Evolutionary conservation across 768 basidiomycete species (phyloP), one percentile per base, ranked within the genome.

Genomic region (Tricholoma furcatifolium): DNA sequence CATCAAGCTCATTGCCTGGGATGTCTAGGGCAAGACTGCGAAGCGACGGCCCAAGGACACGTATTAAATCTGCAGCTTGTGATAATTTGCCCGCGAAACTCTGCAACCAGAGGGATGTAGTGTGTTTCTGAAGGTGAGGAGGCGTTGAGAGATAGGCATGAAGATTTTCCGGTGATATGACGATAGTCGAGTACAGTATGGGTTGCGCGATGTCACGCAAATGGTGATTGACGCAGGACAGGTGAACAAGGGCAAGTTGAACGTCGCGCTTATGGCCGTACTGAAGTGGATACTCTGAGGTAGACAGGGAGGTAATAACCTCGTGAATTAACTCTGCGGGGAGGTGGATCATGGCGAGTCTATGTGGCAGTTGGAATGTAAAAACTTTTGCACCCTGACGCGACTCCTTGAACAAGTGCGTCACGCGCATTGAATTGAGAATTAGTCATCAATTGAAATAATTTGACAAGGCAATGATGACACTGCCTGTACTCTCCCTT

Each of bases 281-380:
- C 30, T 53, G 53, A 14, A 55, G 48, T 12, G 46, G 43, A 35
- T 55, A 50, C 14, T 45, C 21, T 17, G 46, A 53, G 18, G 24
- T 20, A 32, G 47, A 38, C n/a, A 55, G 51, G 11, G 12, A 50
- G 34, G 23, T 20, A 27, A 60, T 45, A 38, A 60, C 53, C 31
- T 60, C 56, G n/a, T 47, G 48, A 30, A 55, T 48, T 32, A 60
- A 38, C 35, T 55, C 59, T 15, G 51, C 35, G 45, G 55, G 59
- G 23, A 60, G 50, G 32, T 43, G 17, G 56, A 50, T 47, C 47
- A 46, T 49, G 48, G 11, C 48, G 43, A 32, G n/a, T 9, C 35
- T 41, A 41, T 38, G 42, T 39, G 51, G 18, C 17, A 20, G 36
- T 41, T 32, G 21, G 32, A 8, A n/a, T 24, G 21, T 30, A 14